A percentile compares a stretch with the other conserved stretches of the same genome.
These are phyloP conservation scores for Erythrophleum ivorense DNA, from an alignment of 331 rosid genomes.

Conservation along the genomic window DNA sequence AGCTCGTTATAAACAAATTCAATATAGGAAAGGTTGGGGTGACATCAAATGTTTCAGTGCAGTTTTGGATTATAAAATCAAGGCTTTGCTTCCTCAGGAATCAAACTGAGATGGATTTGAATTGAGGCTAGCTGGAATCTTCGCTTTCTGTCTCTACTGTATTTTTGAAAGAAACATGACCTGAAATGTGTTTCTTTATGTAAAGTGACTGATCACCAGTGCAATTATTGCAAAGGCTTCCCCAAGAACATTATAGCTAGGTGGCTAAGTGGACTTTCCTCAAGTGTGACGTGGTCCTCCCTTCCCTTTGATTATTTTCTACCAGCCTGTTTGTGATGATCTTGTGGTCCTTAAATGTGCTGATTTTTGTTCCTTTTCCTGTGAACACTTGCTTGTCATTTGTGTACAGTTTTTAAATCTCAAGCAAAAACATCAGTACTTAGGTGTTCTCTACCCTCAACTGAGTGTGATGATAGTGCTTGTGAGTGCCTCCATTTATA, in stretches of 20 bases:
- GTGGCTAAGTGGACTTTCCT: slow-evolving; percentile 36
- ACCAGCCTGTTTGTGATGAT: slow-evolving; percentile 10
- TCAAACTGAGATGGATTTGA: slow-evolving; percentile 15
- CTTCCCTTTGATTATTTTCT: neutral
- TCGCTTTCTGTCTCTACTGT: slow-evolving; percentile 3
- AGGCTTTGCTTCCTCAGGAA: neutral
- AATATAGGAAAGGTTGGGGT: neutral
- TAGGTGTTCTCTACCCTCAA: neutral
- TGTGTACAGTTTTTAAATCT: neutral
- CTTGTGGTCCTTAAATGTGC: slow-evolving; percentile 35
- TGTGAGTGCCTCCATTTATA: neutral
- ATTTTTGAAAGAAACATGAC: slow-evolving; percentile 47
- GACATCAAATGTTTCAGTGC: neutral
- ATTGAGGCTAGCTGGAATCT: neutral
- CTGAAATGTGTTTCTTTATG: slow-evolving; percentile 11
- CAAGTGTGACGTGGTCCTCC: slow-evolving; percentile 43
- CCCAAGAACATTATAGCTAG: slow-evolving; percentile 27
- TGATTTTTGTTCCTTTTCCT: neutral
- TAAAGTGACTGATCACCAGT: slow-evolving; percentile 39
- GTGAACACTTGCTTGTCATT: neutral
- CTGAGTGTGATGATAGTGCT: neutral
- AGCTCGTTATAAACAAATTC: neutral
- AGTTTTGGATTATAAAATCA: slow-evolving; percentile 8
- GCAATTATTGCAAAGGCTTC: slow-evolving; percentile 35
- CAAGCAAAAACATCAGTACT: neutral